Evolutionary conservation across 2,329 filamentous ascomycete species (phyloP), one percentile per base, ranked within the genome.

Genomic region (Dothideomycetes sp.): DNA sequence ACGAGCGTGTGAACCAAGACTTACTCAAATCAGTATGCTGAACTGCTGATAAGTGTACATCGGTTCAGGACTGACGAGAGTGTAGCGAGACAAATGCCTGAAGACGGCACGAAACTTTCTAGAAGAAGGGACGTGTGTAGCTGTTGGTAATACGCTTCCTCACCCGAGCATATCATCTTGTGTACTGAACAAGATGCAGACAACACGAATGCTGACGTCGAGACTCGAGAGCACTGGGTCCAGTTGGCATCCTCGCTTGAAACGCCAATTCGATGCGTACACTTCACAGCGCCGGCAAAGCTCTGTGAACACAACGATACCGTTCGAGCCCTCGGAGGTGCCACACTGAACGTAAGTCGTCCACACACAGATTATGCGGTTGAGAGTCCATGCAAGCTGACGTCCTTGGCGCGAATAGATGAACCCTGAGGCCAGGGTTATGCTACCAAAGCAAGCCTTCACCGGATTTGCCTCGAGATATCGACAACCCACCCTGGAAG

Each of bases 1-100:
- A 94, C 57, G 74, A 78, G 56, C 76, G 91, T 33, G 76, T 95
- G 20, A 98, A 96, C 53, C 91, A 96, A 64, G 91, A 96, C 60
- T 75, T 72, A 2, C 69, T 95, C 33, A 94, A 94, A 61, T 81
- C 76, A 20, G 70, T 77, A 64, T 50, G 66, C 63, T 47, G 5
- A 8, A 3, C 12, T n/a, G n/a, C n/a, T n/a, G n/a, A n/a, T n/a
- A n/a, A n/a, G n/a, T n/a, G n/a, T n/a, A n/a, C n/a, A n/a, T n/a
- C n/a, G n/a, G n/a, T n/a, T n/a, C n/a, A n/a, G n/a, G n/a, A n/a
- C n/a, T n/a, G n/a, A n/a, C n/a, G n/a, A n/a, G n/a, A n/a, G n/a
- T 16, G 10, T 57, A 76, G 72, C 68, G 76, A 43, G 72, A 74
- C 35, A 76, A 69, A 59, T 80, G 76, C 58, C 63, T 95, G 45